Conservation (phyloP, 2,329 filamentous ascomycete genomes). For the Chalaropsis thielavioides region DNA sequence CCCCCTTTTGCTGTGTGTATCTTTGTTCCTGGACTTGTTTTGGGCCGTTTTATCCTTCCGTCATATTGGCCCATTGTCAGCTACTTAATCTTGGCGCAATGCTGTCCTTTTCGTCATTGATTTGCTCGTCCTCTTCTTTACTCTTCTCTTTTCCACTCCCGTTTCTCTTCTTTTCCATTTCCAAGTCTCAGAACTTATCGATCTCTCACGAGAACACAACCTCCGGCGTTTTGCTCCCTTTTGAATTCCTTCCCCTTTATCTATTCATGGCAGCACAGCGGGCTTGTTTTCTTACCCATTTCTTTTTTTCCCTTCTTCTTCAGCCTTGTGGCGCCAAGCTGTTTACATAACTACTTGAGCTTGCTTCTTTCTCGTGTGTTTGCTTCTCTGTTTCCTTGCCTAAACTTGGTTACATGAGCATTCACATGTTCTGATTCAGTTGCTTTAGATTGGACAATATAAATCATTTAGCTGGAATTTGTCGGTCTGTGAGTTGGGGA, state of each 20-base stretch:
- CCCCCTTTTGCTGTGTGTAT: no score
- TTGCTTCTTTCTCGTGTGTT: not conserved
- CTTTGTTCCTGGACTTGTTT: no score
- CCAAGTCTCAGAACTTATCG: not conserved
- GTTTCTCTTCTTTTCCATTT: not conserved
- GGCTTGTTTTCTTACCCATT: not conserved
- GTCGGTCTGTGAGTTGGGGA: not conserved
- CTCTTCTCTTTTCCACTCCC: not conserved
- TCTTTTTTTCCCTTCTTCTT: not conserved
- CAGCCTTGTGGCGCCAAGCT: not conserved
- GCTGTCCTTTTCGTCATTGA: not conserved
- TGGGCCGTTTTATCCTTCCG: not conserved
- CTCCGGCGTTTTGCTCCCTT: not conserved
- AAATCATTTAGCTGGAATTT: not conserved
- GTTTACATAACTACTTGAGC: not conserved
- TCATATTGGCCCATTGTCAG: not conserved
- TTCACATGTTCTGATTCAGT: not conserved
- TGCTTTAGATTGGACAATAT: not conserved
- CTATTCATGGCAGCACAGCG: constrained; percentile 1
- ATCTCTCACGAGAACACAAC: not conserved
- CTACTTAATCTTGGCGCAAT: no score
- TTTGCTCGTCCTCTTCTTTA: not conserved
- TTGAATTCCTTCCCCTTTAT: not conserved
- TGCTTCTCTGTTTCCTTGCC: not conserved
- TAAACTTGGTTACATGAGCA: not conserved